These are phyloP conservation scores for Alternaria alternata DNA, from an alignment of 2,329 filamentous ascomycete genomes.

Conservation along the genomic window DNA sequence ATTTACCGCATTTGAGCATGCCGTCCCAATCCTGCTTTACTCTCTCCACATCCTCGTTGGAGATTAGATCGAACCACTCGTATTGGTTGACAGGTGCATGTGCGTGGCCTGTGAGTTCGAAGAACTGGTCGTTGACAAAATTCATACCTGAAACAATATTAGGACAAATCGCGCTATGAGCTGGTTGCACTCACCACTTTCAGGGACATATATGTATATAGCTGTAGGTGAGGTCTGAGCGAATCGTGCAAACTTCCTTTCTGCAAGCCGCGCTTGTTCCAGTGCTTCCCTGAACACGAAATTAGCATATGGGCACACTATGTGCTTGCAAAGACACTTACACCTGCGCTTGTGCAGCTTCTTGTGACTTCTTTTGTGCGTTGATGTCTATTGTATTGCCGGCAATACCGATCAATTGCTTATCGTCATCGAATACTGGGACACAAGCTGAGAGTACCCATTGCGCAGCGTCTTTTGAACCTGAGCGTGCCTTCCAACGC, in stretches of 20 bases:
- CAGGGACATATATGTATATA: constrained; percentile 37
- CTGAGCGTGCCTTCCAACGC: constrained; percentile 40
- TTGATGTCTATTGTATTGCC: constrained; percentile 46
- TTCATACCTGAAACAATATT: constrained; percentile 29
- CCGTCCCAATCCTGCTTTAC: constrained; percentile 26
- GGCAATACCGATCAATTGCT: constrained; percentile 38
- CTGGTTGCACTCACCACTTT: constrained; percentile 18
- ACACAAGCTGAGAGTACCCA: constrained; percentile 44
- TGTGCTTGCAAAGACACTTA: not conserved
- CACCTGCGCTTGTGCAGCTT: constrained; percentile 28
- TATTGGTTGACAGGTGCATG: constrained; percentile 21
- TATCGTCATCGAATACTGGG: constrained; percentile 38
- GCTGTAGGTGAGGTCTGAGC: constrained; percentile 36
- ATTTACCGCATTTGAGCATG: constrained; percentile 26
- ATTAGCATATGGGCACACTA: rapidly evolving
- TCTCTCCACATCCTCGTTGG: constrained; percentile 31
- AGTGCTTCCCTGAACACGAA: constrained; percentile 26
- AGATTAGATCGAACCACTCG: constrained; percentile 30
- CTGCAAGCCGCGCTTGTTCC: constrained; percentile 34
- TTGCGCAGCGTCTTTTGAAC: constrained; percentile 23
- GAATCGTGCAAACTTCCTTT: constrained; percentile 38
- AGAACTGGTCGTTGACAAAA: constrained; percentile 43
- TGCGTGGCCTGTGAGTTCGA: constrained; percentile 34
- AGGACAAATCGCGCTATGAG: not conserved
- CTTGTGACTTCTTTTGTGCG: constrained; percentile 41